Evolutionary conservation across 2,329 filamentous ascomycete genomes (phyloP).

Genomic region (Sarocladiaceae sp.): DNA sequence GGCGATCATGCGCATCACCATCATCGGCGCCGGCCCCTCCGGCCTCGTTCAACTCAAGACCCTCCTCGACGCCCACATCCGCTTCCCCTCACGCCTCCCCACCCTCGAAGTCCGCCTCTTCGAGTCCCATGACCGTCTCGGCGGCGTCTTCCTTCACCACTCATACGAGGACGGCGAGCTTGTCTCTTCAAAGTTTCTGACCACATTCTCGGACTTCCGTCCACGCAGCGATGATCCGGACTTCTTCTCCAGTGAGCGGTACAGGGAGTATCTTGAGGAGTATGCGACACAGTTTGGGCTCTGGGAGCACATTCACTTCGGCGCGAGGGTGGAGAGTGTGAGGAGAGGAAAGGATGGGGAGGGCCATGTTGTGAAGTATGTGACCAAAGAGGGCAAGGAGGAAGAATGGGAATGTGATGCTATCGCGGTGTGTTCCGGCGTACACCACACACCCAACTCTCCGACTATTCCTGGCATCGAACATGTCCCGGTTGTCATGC

Average conservation of each 20-base stretch:
- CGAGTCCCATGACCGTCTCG: constrained; percentile 36
- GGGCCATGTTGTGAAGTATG: constrained; percentile 8
- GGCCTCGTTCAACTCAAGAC: constrained; percentile 36
- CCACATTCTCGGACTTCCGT: constrained; percentile 40
- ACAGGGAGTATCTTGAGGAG: constrained; percentile 34
- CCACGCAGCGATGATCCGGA: constrained; percentile 32
- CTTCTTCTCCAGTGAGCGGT: constrained; percentile 33
- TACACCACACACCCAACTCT: constrained; percentile 34
- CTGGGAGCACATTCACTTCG: constrained; percentile 28
- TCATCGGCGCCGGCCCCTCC: constrained; percentile 35
- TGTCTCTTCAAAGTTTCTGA: constrained; percentile 41
- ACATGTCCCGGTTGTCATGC: constrained; percentile 30
- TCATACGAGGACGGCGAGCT: constrained; percentile 38
- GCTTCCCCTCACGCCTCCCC: constrained; percentile 22
- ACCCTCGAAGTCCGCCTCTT: constrained; percentile 36
- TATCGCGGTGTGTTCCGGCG: constrained; percentile 37
- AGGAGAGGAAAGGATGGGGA: neutral
- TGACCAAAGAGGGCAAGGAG: neutral
- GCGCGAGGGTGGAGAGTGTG: constrained; percentile 8
- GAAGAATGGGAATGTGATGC: constrained; percentile 33
- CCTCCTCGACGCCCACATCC: constrained; percentile 27
- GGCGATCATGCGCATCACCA: constrained; percentile 29
- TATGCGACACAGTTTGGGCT: constrained; percentile 34
- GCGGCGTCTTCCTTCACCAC: constrained; percentile 38
- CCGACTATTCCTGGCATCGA: constrained; percentile 32